Conservation (phyloP, 73 alveolate species). For the Paramecium sonneborni region DNA sequence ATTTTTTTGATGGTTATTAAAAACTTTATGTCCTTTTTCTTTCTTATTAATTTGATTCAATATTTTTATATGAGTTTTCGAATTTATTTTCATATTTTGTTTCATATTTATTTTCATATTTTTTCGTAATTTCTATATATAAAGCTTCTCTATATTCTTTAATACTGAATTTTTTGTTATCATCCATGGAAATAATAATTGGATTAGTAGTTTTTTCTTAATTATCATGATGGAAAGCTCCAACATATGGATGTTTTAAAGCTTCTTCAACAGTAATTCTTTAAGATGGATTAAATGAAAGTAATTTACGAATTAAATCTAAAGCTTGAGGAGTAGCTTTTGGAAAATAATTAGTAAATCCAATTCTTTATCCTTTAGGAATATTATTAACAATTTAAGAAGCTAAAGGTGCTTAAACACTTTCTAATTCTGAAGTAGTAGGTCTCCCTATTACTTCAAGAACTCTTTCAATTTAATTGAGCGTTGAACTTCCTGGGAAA, state of each 20-base stretch:
- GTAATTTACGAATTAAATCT: conserved; percentile 72
- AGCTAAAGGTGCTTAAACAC: conserved; percentile 74
- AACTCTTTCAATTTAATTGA: conserved; percentile 81
- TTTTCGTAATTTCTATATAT: conserved; percentile 78
- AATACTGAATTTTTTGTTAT: conserved; percentile 83
- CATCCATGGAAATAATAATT: conserved; percentile 83
- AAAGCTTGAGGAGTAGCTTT: conserved; percentile 83
- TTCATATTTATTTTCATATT: conserved; percentile 64
- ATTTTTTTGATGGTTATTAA: neutral
- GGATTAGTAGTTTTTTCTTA: conserved; percentile 81
- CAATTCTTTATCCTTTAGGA: conserved; percentile 75
- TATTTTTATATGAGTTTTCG: neutral
- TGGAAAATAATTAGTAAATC: conserved; percentile 77
- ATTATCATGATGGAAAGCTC: conserved; percentile 85
- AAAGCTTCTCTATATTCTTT: conserved; percentile 87
- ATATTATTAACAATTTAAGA: conserved; percentile 73
- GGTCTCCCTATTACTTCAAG: conserved; percentile 91
- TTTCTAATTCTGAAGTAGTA: conserved; percentile 79
- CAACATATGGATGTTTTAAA: conserved; percentile 88
- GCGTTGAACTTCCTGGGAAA: conserved; percentile 89
- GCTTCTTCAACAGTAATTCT: conserved; percentile 90
- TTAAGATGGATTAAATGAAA: conserved; percentile 81
- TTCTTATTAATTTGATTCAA: neutral
- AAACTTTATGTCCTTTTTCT: neutral
- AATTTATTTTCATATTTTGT: neutral